These are phyloP conservation scores for Fusarium sp. DNA, from an alignment of 2,329 filamentous ascomycete species.

Conservation along the genomic window DNA sequence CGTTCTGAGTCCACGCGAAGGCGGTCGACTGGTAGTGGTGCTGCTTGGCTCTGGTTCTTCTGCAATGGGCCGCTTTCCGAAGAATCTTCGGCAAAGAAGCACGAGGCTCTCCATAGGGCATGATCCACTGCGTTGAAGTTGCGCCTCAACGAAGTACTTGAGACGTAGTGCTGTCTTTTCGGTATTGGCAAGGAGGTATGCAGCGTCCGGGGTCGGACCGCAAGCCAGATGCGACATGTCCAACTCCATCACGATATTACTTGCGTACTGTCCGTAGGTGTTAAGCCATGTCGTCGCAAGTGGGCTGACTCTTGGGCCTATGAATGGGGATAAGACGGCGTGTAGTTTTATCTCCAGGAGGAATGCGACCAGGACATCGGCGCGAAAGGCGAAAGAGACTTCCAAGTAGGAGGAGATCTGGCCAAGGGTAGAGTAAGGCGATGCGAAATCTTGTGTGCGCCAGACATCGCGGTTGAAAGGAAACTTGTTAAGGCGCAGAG, in stretches of 20 bases:
- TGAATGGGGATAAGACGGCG: constrained; percentile 54
- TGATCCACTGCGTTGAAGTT: constrained; percentile 34
- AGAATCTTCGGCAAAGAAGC: constrained; percentile 52
- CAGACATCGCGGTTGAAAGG: constrained; percentile 49
- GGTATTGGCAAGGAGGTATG: constrained; percentile 37
- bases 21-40: constrained; percentile 22
- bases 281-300: constrained; percentile 53
- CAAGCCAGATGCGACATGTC: constrained; percentile 55
- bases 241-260: constrained; percentile 54
- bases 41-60: not conserved
- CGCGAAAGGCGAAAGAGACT: constrained; percentile 53
- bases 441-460: constrained; percentile 51
- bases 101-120: constrained; percentile 48
- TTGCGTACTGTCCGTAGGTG: constrained; percentile 52
- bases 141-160: constrained; percentile 44
- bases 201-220: constrained; percentile 44
- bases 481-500: constrained; percentile 48
- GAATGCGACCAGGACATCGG: constrained; percentile 53
- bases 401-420: constrained; percentile 44
- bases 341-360: constrained; percentile 54
- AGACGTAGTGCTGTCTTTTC: constrained; percentile 46
- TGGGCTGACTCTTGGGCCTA: constrained; percentile 48
- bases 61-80: constrained; percentile 39
- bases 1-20: constrained; percentile 14
- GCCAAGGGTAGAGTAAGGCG: constrained; percentile 43